Percentiles rank a stretch among this genome's conserved stretches.
Evolutionary conservation across 768 basidiomycete species (phyloP).

Genomic region (Phlegmacium glaucopus): DNA sequence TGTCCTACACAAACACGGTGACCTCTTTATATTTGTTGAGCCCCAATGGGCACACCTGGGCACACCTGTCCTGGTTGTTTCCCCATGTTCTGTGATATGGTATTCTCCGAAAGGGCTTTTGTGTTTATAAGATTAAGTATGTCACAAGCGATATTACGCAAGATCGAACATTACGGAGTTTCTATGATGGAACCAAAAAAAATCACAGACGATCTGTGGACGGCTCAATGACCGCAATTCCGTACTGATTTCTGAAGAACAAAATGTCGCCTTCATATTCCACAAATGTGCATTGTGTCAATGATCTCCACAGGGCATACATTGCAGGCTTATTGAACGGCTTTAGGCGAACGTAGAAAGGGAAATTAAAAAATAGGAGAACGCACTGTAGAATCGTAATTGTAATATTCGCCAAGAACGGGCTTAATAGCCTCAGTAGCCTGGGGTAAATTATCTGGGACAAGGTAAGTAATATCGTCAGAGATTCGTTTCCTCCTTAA

Average conservation of each 20-base stretch:
- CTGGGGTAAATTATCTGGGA: slow-evolving; percentile 46
- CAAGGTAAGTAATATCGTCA: neutral
- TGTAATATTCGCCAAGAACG: slow-evolving; percentile 53
- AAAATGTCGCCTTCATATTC: slow-evolving; percentile 53
- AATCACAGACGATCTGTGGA: neutral
- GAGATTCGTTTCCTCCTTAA: neutral
- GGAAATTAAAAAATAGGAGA: neutral
- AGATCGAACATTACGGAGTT: neutral
- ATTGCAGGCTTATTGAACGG: slow-evolving; percentile 28
- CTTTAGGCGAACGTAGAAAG: neutral
- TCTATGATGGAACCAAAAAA: neutral
- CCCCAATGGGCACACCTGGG: too few relatives aligned
- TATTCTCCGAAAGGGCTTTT: too few relatives aligned
- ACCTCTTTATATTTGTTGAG: too few relatives aligned
- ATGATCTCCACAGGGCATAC: slow-evolving; percentile 53
- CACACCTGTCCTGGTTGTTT: too few relatives aligned
- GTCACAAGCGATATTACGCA: neutral
- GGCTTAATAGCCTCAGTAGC: slow-evolving; percentile 44
- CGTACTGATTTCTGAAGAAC: slow-evolving; percentile 52
- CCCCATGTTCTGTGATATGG: too few relatives aligned
- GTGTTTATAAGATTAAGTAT: too few relatives aligned
- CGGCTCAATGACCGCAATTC: slow-evolving; percentile 29
- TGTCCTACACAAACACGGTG: too few relatives aligned
- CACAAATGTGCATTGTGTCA: slow-evolving; percentile 56
- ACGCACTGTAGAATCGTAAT: slow-evolving; percentile 54